Conservation (phyloP, 805 yeast species). For the Candida nanaspora region DNA sequence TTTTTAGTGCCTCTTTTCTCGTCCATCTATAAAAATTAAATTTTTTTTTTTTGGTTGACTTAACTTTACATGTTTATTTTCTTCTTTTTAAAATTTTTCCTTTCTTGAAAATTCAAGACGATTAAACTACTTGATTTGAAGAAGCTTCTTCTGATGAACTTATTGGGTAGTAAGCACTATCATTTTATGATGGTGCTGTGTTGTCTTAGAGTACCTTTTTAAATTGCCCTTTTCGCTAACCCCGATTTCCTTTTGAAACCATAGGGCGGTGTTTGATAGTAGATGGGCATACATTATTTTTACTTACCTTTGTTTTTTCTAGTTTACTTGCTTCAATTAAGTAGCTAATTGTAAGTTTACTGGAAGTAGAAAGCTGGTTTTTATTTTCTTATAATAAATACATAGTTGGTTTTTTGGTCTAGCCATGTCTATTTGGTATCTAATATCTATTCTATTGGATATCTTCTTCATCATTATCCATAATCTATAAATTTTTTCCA, state of each 20-base stretch:
- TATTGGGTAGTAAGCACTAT: background rate
- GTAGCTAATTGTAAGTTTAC: too few relatives aligned
- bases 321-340: background rate
- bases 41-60: too few relatives aligned
- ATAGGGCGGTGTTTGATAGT: constrained; percentile 33
- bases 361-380: too few relatives aligned
- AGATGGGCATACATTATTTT: constrained; percentile 25
- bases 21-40: too few relatives aligned
- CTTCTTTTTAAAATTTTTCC: background rate
- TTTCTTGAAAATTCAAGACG: background rate
- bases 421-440: too few relatives aligned
- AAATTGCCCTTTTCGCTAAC: constrained; percentile 30
- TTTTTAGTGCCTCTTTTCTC: too few relatives aligned
- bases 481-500: too few relatives aligned
- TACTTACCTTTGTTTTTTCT: background rate
- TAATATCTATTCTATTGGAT: too few relatives aligned
- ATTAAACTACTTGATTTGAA: background rate
- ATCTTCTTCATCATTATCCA: too few relatives aligned
- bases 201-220: background rate
- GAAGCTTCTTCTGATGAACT: background rate
- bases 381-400: too few relatives aligned
- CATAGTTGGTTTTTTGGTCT: too few relatives aligned
- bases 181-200: background rate
- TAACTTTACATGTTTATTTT: too few relatives aligned
- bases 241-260: constrained; percentile 20